phyloP scores from a whole-genome alignment of 768 basidiomycete genomes.

The Suillus ampliporus region DNA sequence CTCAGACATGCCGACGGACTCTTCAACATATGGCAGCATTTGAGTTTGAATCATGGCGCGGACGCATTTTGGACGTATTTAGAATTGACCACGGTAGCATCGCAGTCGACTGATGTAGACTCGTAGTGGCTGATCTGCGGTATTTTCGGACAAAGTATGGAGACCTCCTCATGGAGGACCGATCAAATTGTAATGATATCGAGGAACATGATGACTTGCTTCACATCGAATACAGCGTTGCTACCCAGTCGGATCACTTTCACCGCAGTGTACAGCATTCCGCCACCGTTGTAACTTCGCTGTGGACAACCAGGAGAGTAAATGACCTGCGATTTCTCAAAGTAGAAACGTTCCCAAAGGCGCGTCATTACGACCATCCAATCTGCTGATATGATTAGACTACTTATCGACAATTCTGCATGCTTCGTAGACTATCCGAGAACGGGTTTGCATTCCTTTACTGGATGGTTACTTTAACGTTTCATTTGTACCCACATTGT shows the following conservation, averaged over 20 bases:
- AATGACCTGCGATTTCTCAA: neutral
- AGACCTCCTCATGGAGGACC: neutral
- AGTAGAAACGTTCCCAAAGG: too few relatives aligned
- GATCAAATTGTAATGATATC: constrained; percentile 1
- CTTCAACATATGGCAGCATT: neutral
- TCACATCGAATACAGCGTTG: neutral
- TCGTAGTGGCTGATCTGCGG: neutral
- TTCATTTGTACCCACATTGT: too few relatives aligned
- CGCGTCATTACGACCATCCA: neutral
- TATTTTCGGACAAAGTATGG: neutral
- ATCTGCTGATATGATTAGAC: neutral
- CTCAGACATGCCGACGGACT: neutral
- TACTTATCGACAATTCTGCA: neutral
- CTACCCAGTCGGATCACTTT: neutral
- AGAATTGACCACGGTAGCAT: neutral
- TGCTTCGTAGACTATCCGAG: neutral
- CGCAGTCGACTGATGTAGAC: neutral
- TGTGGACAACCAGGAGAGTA: neutral
- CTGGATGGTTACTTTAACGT: neutral
- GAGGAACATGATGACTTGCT: neutral
- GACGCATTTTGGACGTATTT: neutral
- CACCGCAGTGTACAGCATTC: neutral
- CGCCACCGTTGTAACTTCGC: too few relatives aligned
- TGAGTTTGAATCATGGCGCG: neutral
- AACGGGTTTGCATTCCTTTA: neutral